Base-by-base conservation (phyloP, 176 grass and related monocot species). In the Leersia perrieri region DNA sequence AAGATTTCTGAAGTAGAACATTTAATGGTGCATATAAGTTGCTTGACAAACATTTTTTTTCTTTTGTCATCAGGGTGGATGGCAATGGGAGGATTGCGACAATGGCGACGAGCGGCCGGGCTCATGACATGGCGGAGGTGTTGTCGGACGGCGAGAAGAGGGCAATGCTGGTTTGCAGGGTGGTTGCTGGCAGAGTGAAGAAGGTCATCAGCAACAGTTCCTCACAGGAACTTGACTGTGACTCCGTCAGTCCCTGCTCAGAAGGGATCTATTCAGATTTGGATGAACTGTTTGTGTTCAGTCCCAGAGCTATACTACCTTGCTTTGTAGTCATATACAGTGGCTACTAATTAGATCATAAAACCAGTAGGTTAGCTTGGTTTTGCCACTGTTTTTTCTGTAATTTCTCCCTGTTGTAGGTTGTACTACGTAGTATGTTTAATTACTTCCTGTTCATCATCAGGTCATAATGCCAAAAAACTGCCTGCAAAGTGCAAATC, bases 301-400 rank as follows among this genome's bases (percentile, higher is more conserved):
- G 81, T 83, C 74, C 93, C 60, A 87, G 76, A 82, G 97, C 93
- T 23, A 92, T 99, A 31, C 42, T 94, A 22, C 91, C 91, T 57
- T 99, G 97, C 86, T 99, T 99, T 90, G 79, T 90, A 68, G 93
- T 99, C 69, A 87, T 93, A 63, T 88, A 93, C 81, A 84, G 85
- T 89, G 80, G 76, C 80, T 89, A 92, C 51, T 93, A n/a, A n/a
- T n/a, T n/a, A 81, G 72, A 18, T 28, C 7, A 34, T 42, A 34
- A 73, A 35, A 22, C 57, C 25, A 75, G 14, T 72, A 64, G 22
- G 5, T 7, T 38, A 72, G 70, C 60, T 63, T 87, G 18, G 75
- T 44, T 79, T 55, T 16, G 36, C 38, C 40, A 18, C 27, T 49
- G 33, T 10, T 58, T 71, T 60, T 82, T 9, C 1, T 67, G 29